These are phyloP conservation scores for Alternaria sp. DNA, from an alignment of 2,329 filamentous ascomycete species.

Conservation along the genomic window DNA sequence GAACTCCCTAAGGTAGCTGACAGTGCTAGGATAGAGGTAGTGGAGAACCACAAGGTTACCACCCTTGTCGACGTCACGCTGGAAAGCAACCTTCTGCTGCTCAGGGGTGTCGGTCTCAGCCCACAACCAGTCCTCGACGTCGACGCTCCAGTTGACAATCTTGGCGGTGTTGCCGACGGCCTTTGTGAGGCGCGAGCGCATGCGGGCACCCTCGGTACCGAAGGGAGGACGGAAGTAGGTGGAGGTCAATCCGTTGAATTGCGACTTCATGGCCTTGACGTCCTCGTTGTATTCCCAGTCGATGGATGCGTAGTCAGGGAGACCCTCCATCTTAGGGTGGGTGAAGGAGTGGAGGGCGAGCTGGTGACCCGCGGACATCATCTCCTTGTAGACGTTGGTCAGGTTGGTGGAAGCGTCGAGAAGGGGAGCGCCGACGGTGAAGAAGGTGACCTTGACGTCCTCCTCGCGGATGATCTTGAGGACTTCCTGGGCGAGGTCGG, in stretches of 20 bases:
- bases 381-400: conserved; percentile 68
- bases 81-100: conserved; percentile 71
- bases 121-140: conserved; percentile 76
- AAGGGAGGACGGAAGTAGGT: conserved; percentile 73
- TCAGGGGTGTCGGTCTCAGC: conserved; percentile 66
- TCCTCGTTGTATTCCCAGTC: conserved; percentile 69
- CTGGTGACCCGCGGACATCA: conserved; percentile 69
- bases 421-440: conserved; percentile 70
- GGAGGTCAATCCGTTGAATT: conserved; percentile 44
- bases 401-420: conserved; percentile 66
- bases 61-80: conserved; percentile 66
- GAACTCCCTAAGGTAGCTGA: conserved; percentile 68
- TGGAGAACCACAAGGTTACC: conserved; percentile 73
- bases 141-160: conserved; percentile 72
- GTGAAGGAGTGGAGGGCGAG: conserved; percentile 73
- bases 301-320: conserved; percentile 60
- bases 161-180: conserved; percentile 56
- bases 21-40: conserved; percentile 70
- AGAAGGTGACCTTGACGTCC: conserved; percentile 71
- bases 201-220: conserved; percentile 70
- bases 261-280: conserved; percentile 55
- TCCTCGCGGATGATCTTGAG: conserved; percentile 68
- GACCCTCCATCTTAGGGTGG: conserved; percentile 70
- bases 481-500: conserved; percentile 64
- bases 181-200: conserved; percentile 66